Percentiles rank a stretch among this genome's conserved stretches.
Evolutionary conservation across 1,284 basidiomycete genomes (phyloP).

Genomic region (Melanopsichium pennsylvanicum): DNA sequence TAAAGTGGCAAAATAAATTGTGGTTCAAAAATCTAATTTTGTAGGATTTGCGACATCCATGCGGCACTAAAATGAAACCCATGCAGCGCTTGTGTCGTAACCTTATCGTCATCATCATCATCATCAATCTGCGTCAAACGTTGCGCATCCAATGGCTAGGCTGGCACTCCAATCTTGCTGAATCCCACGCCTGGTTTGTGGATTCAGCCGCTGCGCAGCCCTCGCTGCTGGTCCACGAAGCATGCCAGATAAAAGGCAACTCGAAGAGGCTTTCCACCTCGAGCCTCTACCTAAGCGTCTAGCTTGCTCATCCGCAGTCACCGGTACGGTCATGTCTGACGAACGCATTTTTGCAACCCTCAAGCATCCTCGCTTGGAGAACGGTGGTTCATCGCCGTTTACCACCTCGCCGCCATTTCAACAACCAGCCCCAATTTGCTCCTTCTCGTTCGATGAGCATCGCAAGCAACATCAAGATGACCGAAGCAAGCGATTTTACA

Average conservation of each 20-base stretch:
- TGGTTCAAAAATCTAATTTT: not conserved
- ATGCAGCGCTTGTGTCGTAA: too few species aligned
- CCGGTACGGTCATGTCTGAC: not conserved
- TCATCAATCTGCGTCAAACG: too few species aligned
- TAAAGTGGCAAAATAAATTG: constrained; percentile 7
- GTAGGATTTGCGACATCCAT: too few species aligned
- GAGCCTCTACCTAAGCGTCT: constrained; percentile 4
- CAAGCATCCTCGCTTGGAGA: constrained; percentile 14
- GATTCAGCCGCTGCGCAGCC: constrained; percentile 12
- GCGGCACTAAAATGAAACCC: too few species aligned
- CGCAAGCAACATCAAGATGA: constrained; percentile 50
- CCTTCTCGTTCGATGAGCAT: constrained; percentile 50
- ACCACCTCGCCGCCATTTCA: constrained; percentile 30
- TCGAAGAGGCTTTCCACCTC: not conserved
- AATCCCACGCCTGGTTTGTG: constrained; percentile 23
- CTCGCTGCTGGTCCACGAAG: constrained; percentile 1
- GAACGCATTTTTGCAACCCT: constrained; percentile 9
- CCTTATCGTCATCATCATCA: not conserved
- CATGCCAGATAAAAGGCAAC: constrained; percentile 32
- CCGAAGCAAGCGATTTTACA: constrained; percentile 37
- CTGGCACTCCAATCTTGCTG: constrained; percentile 8
- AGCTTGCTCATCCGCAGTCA: not conserved
- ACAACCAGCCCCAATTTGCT: constrained; percentile 36
- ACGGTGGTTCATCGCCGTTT: constrained; percentile 10
- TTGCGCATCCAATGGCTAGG: constrained; percentile 11